Percentiles rank a stretch among this genome's conserved stretches.
Conservation (phyloP, 208 protist species). For the Entamoeba invadens region DNA sequence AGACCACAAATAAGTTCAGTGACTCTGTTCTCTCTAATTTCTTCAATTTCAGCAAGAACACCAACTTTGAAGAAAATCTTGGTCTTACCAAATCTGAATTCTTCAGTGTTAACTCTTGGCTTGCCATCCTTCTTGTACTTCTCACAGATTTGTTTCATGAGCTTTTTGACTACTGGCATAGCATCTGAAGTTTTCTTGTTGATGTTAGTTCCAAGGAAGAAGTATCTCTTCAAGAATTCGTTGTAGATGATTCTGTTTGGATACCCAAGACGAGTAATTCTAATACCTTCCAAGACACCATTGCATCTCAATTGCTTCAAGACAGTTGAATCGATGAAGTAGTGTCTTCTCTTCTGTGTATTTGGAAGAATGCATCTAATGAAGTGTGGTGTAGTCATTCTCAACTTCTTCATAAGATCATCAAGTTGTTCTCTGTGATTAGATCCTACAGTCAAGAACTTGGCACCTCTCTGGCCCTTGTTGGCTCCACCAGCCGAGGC, state of each 20-base stretch:
- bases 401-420: conserved; percentile 62
- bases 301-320: conserved; percentile 56
- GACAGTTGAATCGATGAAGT: conserved; percentile 60
- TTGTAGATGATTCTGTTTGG: conserved; percentile 51
- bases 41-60: conserved; percentile 51
- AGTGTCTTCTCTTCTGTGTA: conserved; percentile 56
- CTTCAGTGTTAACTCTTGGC: conserved; percentile 24
- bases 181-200: conserved; percentile 23
- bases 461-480: neutral
- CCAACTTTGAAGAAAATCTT: conserved; percentile 60
- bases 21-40: conserved; percentile 46
- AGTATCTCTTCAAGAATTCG: conserved; percentile 52
- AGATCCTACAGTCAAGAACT: conserved; percentile 35
- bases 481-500: neutral
- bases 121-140: neutral
- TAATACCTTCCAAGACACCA: conserved; percentile 41
- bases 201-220: conserved; percentile 38
- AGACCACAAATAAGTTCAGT: conserved; percentile 42
- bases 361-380: conserved; percentile 81
- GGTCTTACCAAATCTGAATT: conserved; percentile 48
- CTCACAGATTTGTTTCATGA: conserved; percentile 38
- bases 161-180: conserved; percentile 28
- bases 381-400: conserved; percentile 69
- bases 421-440: conserved; percentile 65
- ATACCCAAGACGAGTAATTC: conserved; percentile 36